Percentiles rank a stretch among this genome's conserved stretches.
Evolutionary conservation across 495 filamentous ascomycete genomes (phyloP).

Genomic region (Penicillium egyptiacum): DNA sequence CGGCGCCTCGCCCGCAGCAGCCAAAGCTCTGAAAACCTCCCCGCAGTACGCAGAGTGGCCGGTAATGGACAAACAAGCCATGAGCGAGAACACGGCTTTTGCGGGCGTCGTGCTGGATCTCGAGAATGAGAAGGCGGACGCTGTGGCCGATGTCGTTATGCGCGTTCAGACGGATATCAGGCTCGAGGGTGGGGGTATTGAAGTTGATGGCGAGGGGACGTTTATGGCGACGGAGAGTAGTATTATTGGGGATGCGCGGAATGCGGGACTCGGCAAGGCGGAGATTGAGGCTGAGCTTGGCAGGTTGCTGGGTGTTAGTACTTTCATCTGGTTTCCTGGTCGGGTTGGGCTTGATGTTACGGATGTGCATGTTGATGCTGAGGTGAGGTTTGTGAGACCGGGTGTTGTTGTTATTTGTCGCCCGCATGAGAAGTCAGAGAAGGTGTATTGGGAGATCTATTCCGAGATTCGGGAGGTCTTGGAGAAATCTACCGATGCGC

Average conservation of each 20-base stretch:
- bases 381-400: conserved; percentile 33
- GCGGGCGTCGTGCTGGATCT: conserved; percentile 27
- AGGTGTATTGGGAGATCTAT: conserved; percentile 31
- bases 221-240: conserved; percentile 39
- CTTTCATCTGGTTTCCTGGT: conserved; percentile 40
- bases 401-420: conserved; percentile 35
- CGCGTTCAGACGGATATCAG: conserved; percentile 24
- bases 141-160: conserved; percentile 17
- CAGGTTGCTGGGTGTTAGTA: conserved; percentile 26
- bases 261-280: conserved; percentile 22
- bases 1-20: conserved; percentile 11
- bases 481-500: conserved; percentile 26
- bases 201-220: conserved; percentile 39
- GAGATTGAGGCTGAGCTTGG: conserved; percentile 29
- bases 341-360: conserved; percentile 34
- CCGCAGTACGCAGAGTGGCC: conserved; percentile 23
- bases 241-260: conserved; percentile 31
- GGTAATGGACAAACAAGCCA: conserved; percentile 12
- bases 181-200: conserved; percentile 37
- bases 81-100: conserved; percentile 30
- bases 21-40: neutral
- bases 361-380: conserved; percentile 38
- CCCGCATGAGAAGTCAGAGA: conserved; percentile 20
- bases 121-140: conserved; percentile 12
- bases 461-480: conserved; percentile 31